phyloP scores from a whole-genome alignment of 2,329 filamentous ascomycete genomes.

The Diaporthe helianthi region DNA sequence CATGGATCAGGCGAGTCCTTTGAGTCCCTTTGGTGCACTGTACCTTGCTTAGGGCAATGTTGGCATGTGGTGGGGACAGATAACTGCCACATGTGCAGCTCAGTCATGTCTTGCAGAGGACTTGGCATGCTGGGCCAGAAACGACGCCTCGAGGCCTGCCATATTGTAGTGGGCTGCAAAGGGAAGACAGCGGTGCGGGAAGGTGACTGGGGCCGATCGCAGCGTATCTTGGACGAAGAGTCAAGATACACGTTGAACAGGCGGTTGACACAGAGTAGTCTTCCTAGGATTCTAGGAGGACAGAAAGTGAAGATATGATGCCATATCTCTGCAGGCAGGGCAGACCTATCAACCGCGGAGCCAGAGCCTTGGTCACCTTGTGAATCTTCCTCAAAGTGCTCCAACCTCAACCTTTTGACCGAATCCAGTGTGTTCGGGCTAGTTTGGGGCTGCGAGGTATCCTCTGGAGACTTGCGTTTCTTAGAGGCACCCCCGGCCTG shows the following conservation, averaged over 20 bases:
- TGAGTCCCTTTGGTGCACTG: constrained; percentile 37
- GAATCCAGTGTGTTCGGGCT: constrained; percentile 13
- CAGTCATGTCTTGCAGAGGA: constrained; percentile 69
- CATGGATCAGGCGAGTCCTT: constrained; percentile 51
- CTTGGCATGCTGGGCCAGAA: constrained; percentile 73
- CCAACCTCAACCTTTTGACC: constrained; percentile 43
- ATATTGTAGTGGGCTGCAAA: constrained; percentile 70
- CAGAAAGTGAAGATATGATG: constrained; percentile 73
- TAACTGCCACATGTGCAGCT: constrained; percentile 80
- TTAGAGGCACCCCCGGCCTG: constrained; percentile 38
- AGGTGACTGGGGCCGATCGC: constrained; percentile 41
- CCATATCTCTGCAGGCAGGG: constrained; percentile 70
- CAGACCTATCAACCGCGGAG: constrained; percentile 38
- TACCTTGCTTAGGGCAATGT: constrained; percentile 62
- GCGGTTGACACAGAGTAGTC: constrained; percentile 71
- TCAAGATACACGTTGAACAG: constrained; percentile 68
- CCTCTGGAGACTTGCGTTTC: constrained; percentile 41
- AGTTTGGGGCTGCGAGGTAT: constrained; percentile 20
- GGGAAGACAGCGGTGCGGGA: constrained; percentile 44
- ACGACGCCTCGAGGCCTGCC: constrained; percentile 71
- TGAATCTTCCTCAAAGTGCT: constrained; percentile 21
- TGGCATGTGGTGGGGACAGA: constrained; percentile 70
- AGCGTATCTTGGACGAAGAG: constrained; percentile 47
- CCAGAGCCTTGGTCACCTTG: constrained; percentile 24
- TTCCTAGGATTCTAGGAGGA: constrained; percentile 68